Conservation (phyloP, 1,139 yeast species). For the Pichia sp. region DNA sequence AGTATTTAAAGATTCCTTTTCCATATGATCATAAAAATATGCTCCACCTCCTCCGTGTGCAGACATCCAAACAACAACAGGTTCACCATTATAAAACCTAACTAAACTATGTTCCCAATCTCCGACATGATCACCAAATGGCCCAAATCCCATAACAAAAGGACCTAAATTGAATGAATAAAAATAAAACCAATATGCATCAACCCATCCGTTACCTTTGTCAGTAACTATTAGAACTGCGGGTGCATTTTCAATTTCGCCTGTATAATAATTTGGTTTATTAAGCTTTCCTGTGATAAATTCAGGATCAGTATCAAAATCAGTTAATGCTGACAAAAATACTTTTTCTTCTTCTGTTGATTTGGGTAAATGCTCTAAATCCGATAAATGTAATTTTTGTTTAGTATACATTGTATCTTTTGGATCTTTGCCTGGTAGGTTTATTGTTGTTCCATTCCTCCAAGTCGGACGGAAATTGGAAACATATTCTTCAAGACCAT, state of each 20-base stretch:
- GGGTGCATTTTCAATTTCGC: slow-evolving; percentile 69
- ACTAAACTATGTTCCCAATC: slow-evolving; percentile 97
- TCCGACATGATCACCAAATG: slow-evolving; percentile 94
- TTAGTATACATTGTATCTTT: slow-evolving; percentile 12
- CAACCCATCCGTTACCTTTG: slow-evolving; percentile 88
- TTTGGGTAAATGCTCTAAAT: slow-evolving; percentile 32
- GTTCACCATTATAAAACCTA: slow-evolving; percentile 73
- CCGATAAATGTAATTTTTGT: slow-evolving; percentile 32
- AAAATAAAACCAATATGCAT: slow-evolving; percentile 94
- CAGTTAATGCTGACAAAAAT: slow-evolving; percentile 60
- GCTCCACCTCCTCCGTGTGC: slow-evolving; percentile 99
- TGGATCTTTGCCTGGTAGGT: slow-evolving; percentile 32
- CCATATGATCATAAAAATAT: slow-evolving; percentile 66
- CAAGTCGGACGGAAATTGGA: slow-evolving; percentile 49
- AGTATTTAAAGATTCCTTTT: slow-evolving; percentile 27
- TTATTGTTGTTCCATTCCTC: slow-evolving; percentile 39
- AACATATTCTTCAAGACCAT: slow-evolving; percentile 67
- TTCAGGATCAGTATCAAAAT: slow-evolving; percentile 69
- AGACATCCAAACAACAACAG: slow-evolving; percentile 94
- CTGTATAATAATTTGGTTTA: slow-evolving; percentile 64
- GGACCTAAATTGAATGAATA: slow-evolving; percentile 94
- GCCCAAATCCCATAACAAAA: slow-evolving; percentile 95
- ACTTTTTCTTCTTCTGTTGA: slow-evolving; percentile 25
- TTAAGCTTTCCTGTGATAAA: slow-evolving; percentile 77
- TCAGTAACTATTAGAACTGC: slow-evolving; percentile 79